phyloP scores from a whole-genome alignment of 257 asterid genomes.

The Forsythia suspensa region DNA sequence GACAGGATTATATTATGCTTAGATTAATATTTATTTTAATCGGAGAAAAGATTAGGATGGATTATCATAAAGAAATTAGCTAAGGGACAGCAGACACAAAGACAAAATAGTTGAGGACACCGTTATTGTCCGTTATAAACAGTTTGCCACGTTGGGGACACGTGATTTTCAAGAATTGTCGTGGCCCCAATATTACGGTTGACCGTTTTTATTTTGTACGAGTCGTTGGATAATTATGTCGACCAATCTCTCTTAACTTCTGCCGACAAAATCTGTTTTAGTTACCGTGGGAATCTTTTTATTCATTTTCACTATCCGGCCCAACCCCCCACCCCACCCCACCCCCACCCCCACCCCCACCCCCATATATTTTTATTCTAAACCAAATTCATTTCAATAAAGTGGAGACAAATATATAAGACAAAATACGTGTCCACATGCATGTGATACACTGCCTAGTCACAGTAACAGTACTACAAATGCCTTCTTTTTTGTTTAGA shows the following conservation, averaged over 20 bases:
- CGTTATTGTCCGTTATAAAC: slow-evolving; percentile 34
- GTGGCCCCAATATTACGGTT: slow-evolving; percentile 18
- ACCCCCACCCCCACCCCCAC: too few species aligned
- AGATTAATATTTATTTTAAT: too few species aligned
- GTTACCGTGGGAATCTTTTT: not conserved
- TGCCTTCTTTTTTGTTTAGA: too few species aligned
- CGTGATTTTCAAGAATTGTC: slow-evolving; percentile 24
- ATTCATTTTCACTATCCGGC: not conserved
- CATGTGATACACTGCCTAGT: not conserved
- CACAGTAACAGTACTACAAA: not conserved
- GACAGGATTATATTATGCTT: too few species aligned
- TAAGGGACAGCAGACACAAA: slow-evolving; percentile 12
- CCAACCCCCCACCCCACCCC: too few species aligned
- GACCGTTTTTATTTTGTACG: slow-evolving; percentile 7
- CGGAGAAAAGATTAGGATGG: too few species aligned
- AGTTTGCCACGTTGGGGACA: slow-evolving; percentile 38
- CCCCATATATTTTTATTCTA: too few species aligned
- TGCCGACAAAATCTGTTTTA: not conserved
- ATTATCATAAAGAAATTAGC: not conserved
- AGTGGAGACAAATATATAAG: not conserved
- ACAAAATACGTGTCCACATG: not conserved
- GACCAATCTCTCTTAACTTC: too few species aligned
- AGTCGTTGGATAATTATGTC: not conserved
- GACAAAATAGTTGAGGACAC: not conserved
- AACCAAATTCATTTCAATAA: not conserved